Evolutionary conservation across 208 protist genomes (phyloP).

Genomic region (Leishmania gerbilli): DNA sequence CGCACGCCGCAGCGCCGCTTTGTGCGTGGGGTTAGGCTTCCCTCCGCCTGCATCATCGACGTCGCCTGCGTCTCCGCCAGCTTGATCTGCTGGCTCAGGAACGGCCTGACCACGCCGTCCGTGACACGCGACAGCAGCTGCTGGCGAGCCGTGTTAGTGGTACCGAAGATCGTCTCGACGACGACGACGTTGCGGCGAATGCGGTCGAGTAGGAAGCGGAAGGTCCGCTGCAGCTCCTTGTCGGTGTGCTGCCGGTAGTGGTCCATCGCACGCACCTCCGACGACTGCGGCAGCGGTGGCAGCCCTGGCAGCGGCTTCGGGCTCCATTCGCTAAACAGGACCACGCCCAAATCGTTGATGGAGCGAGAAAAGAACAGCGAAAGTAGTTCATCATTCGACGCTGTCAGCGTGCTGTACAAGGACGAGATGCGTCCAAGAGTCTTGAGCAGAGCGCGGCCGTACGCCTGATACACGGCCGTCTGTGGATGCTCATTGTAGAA

Average conservation of each 20-base stretch:
- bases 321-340: constrained; percentile 73
- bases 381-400: constrained; percentile 70
- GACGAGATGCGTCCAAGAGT: constrained; percentile 77
- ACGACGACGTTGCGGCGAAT: constrained; percentile 77
- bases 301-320: constrained; percentile 54
- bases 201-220: constrained; percentile 70
- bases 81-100: constrained; percentile 81
- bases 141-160: constrained; percentile 69
- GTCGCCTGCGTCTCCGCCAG: constrained; percentile 62
- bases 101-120: constrained; percentile 80
- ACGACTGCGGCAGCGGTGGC: constrained; percentile 43
- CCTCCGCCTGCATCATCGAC: constrained; percentile 60
- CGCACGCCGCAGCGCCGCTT: constrained; percentile 52
- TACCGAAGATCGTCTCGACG: constrained; percentile 86
- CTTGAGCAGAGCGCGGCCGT: constrained; percentile 71
- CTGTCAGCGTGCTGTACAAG: constrained; percentile 71
- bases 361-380: constrained; percentile 69
- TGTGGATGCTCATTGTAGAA: constrained; percentile 67
- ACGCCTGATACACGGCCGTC: constrained; percentile 62
- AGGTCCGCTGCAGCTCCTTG: constrained; percentile 53
- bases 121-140: constrained; percentile 78
- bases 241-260: constrained; percentile 63
- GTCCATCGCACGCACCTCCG: constrained; percentile 62
- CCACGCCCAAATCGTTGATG: constrained; percentile 73
- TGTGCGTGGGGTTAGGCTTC: constrained; percentile 59